A percentile compares a stretch with the other conserved stretches of the same genome.
These are phyloP conservation scores for Kernera saxatilis DNA, from an alignment of 345 rosid species.

Conservation along the genomic window DNA sequence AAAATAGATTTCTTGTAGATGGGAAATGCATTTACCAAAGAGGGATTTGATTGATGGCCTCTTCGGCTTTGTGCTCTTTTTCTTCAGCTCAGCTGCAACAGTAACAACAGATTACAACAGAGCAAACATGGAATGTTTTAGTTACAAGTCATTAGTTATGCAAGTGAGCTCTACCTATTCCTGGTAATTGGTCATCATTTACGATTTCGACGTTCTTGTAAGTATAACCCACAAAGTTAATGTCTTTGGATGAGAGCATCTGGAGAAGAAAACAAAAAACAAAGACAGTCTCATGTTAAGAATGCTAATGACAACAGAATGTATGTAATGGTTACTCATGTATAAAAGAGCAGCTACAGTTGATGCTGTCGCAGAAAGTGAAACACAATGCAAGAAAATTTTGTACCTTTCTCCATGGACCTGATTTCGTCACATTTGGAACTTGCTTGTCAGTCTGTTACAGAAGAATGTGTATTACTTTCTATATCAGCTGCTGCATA, in stretches of 20 bases:
- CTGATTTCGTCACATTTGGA: slow-evolving; percentile 50
- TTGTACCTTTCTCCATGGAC: slow-evolving; percentile 85
- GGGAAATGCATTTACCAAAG: slow-evolving; percentile 55
- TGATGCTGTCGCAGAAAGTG: too few species aligned
- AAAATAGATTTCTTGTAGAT: not conserved
- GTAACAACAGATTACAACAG: not conserved
- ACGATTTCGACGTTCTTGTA: slow-evolving; percentile 96
- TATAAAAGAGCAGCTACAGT: too few species aligned
- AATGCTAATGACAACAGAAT: not conserved
- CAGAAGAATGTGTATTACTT: slow-evolving; percentile 8
- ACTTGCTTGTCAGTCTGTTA: slow-evolving; percentile 62
- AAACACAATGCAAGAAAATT: not conserved
- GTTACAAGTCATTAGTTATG: not conserved
- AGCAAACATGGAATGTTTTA: not conserved
- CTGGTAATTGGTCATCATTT: slow-evolving; percentile 80
- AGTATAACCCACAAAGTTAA: slow-evolving; percentile 96
- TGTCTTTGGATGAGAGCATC: slow-evolving; percentile 97
- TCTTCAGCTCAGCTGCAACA: slow-evolving; percentile 70
- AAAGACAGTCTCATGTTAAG: slow-evolving; percentile 4
- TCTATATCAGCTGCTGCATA: not conserved
- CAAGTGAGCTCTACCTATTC: slow-evolving; percentile 58
- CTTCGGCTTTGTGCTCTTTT: slow-evolving; percentile 78
- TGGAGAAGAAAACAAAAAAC: slow-evolving; percentile 24
- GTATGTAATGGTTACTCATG: too few species aligned
- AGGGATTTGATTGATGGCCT: slow-evolving; percentile 93